Evolutionary conservation across 2,329 filamentous ascomycete genomes (phyloP).

Genomic region (Epichloe aotearoae): DNA sequence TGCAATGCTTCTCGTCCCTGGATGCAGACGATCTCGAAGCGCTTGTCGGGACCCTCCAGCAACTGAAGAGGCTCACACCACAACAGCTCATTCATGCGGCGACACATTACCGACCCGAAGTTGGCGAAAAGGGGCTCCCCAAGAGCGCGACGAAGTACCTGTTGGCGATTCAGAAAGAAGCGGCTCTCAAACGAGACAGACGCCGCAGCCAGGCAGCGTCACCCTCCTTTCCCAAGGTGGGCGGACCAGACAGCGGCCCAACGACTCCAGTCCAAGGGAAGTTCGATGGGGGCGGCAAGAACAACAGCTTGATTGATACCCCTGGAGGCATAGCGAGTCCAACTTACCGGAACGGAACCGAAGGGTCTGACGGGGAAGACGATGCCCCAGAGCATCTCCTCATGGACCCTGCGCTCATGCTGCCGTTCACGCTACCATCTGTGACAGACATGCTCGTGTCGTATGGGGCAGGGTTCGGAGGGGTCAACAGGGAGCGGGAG

Average conservation of each 20-base stretch:
- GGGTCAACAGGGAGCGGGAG: slow-evolving; percentile 79
- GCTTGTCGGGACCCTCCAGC: slow-evolving; percentile 75
- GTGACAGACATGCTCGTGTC: slow-evolving; percentile 95
- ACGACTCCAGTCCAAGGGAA: slow-evolving; percentile 29
- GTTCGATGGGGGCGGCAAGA: slow-evolving; percentile 18
- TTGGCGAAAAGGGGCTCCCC: slow-evolving; percentile 82
- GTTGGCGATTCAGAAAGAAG: slow-evolving; percentile 63
- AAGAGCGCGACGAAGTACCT: slow-evolving; percentile 86
- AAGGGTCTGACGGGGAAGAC: slow-evolving; percentile 39
- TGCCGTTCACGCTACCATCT: slow-evolving; percentile 89
- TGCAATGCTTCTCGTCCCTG: slow-evolving; percentile 93
- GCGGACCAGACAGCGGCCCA: slow-evolving; percentile 24
- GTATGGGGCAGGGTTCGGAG: slow-evolving; percentile 89
- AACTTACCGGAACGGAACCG: slow-evolving; percentile 19
- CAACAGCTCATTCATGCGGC: slow-evolving; percentile 86
- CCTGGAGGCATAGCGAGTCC: slow-evolving; percentile 29
- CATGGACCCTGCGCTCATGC: slow-evolving; percentile 78
- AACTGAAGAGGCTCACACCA: slow-evolving; percentile 70
- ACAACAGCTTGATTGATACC: slow-evolving; percentile 26
- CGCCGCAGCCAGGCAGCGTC: slow-evolving; percentile 34
- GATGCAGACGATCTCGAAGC: slow-evolving; percentile 76
- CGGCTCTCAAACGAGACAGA: slow-evolving; percentile 44
- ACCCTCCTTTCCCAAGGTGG: slow-evolving; percentile 22
- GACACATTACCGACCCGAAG: slow-evolving; percentile 86
- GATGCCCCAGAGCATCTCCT: slow-evolving; percentile 64